Evolutionary conservation across 2,329 filamentous ascomycete species (phyloP), one percentile per base, ranked within the genome.

Genomic region (Curvularia verruculosa): DNA sequence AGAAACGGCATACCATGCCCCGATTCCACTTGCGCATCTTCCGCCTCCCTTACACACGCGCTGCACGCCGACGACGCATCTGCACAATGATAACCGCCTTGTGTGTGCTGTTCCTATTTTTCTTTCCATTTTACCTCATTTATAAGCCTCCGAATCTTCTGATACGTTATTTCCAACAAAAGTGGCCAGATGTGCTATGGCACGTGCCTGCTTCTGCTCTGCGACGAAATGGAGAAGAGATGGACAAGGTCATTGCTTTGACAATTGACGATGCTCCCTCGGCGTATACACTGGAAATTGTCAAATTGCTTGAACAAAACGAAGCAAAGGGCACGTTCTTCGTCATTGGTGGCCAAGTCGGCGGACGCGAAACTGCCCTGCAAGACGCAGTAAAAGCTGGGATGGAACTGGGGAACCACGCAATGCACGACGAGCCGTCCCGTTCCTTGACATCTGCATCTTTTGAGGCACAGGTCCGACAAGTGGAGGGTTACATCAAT

Each of bases 191-290:
- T 67, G 89, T 96, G 3, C 82, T 96, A 13, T 96, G 89, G 82
- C 87, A 90, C 64, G 83, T 90, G 26, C 75, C 80, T 0, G 82
- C 83, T 1, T 67, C 78, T 8, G 34, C 39, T 36, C 45, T 26
- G 13, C 51, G 19, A 40, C 24, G 24, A 18, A 18, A 48, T 36
- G 43, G 45, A n/a, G 40, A 37, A 45, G 44, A 47, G n/a, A 8
- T 15, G 5, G 78, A 84, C 46, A 90, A 88, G 69, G 77, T 94
- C 24, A 82, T 96, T 18, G 92, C 91, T 0, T 82, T 97, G 37
- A 96, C 91, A 1, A 89, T 96, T 68, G 92, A 96, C 79, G 92
- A 96, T 77, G 89, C 87, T 26, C 92, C 92, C 0, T 93, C 89
- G 1, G 77, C 83, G 41, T 83, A 90, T 74, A 96, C 92, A 1